These are phyloP conservation scores for Chalaropsis ovoidea DNA, from an alignment of 2,329 filamentous ascomycete species.

Conservation along the genomic window DNA sequence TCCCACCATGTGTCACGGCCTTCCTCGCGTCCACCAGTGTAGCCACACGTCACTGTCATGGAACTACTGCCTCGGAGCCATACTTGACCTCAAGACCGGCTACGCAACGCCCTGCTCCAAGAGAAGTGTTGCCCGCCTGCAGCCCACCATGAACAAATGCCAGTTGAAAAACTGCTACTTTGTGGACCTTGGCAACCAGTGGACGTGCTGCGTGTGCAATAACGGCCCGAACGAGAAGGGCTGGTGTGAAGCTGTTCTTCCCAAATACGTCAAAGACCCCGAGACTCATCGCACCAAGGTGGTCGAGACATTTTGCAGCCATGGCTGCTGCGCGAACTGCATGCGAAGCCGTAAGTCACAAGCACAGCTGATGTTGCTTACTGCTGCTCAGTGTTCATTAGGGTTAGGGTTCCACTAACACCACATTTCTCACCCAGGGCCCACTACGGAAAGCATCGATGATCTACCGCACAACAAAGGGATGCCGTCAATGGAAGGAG, in stretches of 20 bases:
- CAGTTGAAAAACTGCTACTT: conserved; percentile 45
- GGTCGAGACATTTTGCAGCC: conserved; percentile 39
- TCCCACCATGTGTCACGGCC: conserved; percentile 44
- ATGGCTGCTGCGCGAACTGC: conserved; percentile 45
- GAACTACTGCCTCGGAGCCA: conserved; percentile 42
- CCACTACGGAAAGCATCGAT: neutral
- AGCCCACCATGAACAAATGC: conserved; percentile 38
- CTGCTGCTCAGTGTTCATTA: neutral
- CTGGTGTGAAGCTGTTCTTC: conserved; percentile 41
- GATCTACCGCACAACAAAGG: neutral
- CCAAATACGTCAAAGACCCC: conserved; percentile 31
- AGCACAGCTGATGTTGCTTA: too few species aligned
- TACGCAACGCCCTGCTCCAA: conserved; percentile 43
- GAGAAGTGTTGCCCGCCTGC: conserved; percentile 39
- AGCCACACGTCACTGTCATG: conserved; percentile 46
- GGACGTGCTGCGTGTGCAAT: conserved; percentile 46
- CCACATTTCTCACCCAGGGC: neutral
- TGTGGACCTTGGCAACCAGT: conserved; percentile 40
- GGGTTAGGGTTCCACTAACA: conserved; percentile 3
- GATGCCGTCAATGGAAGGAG: neutral
- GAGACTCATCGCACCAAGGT: conserved; percentile 33
- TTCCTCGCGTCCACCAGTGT: conserved; percentile 44
- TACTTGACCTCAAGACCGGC: conserved; percentile 42
- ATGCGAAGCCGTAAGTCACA: conserved; percentile 36
- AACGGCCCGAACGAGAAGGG: conserved; percentile 43